These are phyloP conservation scores for Chernovozyma aurita DNA, from an alignment of 1,139 yeast genomes.

Conservation along the genomic window DNA sequence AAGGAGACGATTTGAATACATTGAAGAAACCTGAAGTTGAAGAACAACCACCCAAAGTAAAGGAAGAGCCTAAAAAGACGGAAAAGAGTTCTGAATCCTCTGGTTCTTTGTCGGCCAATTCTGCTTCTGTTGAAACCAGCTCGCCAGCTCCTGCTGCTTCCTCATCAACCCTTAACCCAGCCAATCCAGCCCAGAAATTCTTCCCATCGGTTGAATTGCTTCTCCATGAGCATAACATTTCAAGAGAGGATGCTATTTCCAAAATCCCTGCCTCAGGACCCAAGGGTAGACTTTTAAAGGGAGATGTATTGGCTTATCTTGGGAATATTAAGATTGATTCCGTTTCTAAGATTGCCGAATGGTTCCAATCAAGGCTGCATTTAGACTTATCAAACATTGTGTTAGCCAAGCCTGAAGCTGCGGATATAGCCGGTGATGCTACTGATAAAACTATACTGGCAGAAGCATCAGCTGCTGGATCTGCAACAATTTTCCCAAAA, in stretches of 20 bases:
- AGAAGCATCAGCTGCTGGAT: neutral
- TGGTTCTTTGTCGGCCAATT: slow-evolving; percentile 9
- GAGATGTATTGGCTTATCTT: slow-evolving; percentile 82
- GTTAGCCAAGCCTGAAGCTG: slow-evolving; percentile 35
- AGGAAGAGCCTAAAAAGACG: slow-evolving; percentile 10
- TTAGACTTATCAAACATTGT: slow-evolving; percentile 75
- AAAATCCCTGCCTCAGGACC: slow-evolving; percentile 87
- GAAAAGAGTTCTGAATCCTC: slow-evolving; percentile 5
- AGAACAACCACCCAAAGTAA: too few species aligned
- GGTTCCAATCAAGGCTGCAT: slow-evolving; percentile 54
- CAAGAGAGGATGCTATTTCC: slow-evolving; percentile 62
- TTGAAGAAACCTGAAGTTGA: slow-evolving; percentile 54
- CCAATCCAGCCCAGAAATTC: slow-evolving; percentile 62
- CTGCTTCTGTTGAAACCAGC: slow-evolving; percentile 9
- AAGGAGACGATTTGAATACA: slow-evolving; percentile 70
- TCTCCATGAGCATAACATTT: slow-evolving; percentile 56
- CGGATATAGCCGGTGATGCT: too few species aligned
- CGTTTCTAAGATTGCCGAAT: slow-evolving; percentile 50
- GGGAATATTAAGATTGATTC: slow-evolving; percentile 63
- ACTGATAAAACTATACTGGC: too few species aligned
- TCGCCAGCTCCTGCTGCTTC: slow-evolving; percentile 7
- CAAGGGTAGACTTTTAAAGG: slow-evolving; percentile 79
- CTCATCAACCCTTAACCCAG: slow-evolving; percentile 27
- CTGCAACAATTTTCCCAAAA: slow-evolving; percentile 15
- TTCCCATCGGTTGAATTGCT: slow-evolving; percentile 79